A percentile compares a stretch with the other conserved stretches of the same genome.
Conservation (phyloP, 2,329 filamentous ascomycete species). For the Bertia moriformis region DNA sequence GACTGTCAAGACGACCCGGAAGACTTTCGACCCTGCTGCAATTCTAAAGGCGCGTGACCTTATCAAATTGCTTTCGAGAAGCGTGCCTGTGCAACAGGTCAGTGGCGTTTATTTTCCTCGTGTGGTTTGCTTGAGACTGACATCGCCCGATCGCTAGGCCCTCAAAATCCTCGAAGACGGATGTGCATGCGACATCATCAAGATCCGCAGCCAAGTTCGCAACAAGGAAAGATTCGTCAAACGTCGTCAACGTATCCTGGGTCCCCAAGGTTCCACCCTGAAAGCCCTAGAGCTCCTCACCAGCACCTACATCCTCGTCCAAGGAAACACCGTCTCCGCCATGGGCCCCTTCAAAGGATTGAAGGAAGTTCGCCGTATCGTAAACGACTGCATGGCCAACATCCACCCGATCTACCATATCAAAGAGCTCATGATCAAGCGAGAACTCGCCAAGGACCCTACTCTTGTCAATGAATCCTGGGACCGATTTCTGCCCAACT, state of each 20-base stretch:
- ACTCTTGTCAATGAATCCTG: constrained; percentile 77
- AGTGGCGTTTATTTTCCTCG: no score
- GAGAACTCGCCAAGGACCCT: constrained; percentile 79
- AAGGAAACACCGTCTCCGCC: constrained; percentile 83
- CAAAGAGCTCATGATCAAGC: constrained; percentile 77
- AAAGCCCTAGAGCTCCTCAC: constrained; percentile 91
- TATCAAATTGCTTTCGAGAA: constrained; percentile 81
- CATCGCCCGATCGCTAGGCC: no score
- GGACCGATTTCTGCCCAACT: constrained; percentile 92
- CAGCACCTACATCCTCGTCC: constrained; percentile 81
- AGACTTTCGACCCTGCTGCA: constrained; percentile 79
- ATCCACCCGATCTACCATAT: constrained; percentile 80
- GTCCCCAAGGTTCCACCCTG: constrained; percentile 78
- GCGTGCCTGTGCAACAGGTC: constrained; percentile 83
- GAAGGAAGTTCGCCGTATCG: constrained; percentile 77
- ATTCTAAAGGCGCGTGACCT: constrained; percentile 89
- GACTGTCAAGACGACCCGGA: constrained; percentile 87
- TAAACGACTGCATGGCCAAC: constrained; percentile 95
- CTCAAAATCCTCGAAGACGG: constrained; percentile 88
- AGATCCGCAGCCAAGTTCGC: constrained; percentile 75
- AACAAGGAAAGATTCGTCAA: constrained; percentile 96
- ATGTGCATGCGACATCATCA: constrained; percentile 86
- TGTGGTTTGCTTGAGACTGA: no score
- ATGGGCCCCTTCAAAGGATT: constrained; percentile 90
- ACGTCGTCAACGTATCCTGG: constrained; percentile 78